Evolutionary conservation across 2,329 filamentous ascomycete species (phyloP).

Genomic region (Phoma sp.): DNA sequence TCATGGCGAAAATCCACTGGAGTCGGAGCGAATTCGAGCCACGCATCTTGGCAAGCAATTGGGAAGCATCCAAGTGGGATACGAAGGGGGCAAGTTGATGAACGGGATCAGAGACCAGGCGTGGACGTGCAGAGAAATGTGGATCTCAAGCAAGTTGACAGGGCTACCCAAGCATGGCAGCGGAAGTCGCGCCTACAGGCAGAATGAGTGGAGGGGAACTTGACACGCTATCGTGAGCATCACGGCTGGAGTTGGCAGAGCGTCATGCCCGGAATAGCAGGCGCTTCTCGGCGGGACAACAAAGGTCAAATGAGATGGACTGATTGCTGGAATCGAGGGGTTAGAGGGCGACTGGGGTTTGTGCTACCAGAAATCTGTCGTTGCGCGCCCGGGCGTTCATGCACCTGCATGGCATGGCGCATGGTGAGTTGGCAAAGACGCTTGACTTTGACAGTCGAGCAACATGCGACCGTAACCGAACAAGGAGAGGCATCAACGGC

Average conservation of each 20-base stretch:
- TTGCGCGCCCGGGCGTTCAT: slow-evolving; percentile 40
- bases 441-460: slow-evolving; percentile 43
- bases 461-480: slow-evolving; percentile 45
- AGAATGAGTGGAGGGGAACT: slow-evolving; percentile 41
- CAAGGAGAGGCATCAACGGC: slow-evolving; percentile 46
- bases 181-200: slow-evolving; percentile 43
- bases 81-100: slow-evolving; percentile 29
- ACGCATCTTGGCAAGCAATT: slow-evolving; percentile 37
- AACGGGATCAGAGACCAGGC: slow-evolving; percentile 39
- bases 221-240: slow-evolving; percentile 48
- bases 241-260: slow-evolving; percentile 41
- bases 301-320: slow-evolving; percentile 29
- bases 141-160: slow-evolving; percentile 32
- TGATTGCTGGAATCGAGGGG: slow-evolving; percentile 48
- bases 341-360: slow-evolving; percentile 44
- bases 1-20: slow-evolving; percentile 7
- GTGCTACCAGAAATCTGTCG: slow-evolving; percentile 43
- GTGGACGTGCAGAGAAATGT: slow-evolving; percentile 32
- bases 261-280: slow-evolving; percentile 44
- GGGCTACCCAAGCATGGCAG: slow-evolving; percentile 30
- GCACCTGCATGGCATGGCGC: slow-evolving; percentile 47
- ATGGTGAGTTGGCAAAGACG: slow-evolving; percentile 49
- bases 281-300: slow-evolving; percentile 36
- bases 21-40: slow-evolving; percentile 29
- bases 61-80: slow-evolving; percentile 31